Conservation (phyloP, 2,329 filamentous ascomycete genomes). For the Cercospora zeina region DNA sequence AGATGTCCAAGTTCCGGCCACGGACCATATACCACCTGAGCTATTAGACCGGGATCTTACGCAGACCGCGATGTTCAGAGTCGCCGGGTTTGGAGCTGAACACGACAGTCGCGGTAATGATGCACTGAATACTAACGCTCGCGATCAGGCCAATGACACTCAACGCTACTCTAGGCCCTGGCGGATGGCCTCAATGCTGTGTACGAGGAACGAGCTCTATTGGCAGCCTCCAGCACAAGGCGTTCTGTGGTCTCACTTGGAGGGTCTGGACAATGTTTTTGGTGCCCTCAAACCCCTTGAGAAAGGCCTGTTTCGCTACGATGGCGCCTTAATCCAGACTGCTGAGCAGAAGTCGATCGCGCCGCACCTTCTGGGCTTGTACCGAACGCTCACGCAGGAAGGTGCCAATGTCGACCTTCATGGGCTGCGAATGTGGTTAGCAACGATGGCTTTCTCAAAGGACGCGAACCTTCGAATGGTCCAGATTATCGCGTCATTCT, state of each 20-base stretch:
- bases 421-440: slow-evolving; percentile 33
- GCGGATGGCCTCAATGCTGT: slow-evolving; percentile 4
- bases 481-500: slow-evolving; percentile 41
- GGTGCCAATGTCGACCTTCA: slow-evolving; percentile 11
- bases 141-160: slow-evolving; percentile 19
- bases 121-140: slow-evolving; percentile 25
- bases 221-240: slow-evolving; percentile 12
- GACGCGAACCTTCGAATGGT: slow-evolving; percentile 46
- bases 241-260: slow-evolving; percentile 12
- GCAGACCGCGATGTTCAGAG: slow-evolving; percentile 16
- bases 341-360: slow-evolving; percentile 7
- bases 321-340: slow-evolving; percentile 16
- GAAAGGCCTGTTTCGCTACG: slow-evolving; percentile 17
- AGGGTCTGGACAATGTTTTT: background rate
- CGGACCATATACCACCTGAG: slow-evolving; percentile 2
- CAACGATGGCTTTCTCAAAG: slow-evolving; percentile 47
- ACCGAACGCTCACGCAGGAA: slow-evolving; percentile 15
- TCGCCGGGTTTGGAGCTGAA: slow-evolving; percentile 41
- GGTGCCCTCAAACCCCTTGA: slow-evolving; percentile 7
- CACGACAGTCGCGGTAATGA: slow-evolving; percentile 33
- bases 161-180: slow-evolving; percentile 14
- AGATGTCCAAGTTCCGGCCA: background rate
- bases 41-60: slow-evolving; percentile 19
- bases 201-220: background rate
- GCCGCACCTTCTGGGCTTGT: slow-evolving; percentile 18